Base-by-base conservation (phyloP, 2,329 filamentous ascomycete species). In the Daldinia sp. region DNA sequence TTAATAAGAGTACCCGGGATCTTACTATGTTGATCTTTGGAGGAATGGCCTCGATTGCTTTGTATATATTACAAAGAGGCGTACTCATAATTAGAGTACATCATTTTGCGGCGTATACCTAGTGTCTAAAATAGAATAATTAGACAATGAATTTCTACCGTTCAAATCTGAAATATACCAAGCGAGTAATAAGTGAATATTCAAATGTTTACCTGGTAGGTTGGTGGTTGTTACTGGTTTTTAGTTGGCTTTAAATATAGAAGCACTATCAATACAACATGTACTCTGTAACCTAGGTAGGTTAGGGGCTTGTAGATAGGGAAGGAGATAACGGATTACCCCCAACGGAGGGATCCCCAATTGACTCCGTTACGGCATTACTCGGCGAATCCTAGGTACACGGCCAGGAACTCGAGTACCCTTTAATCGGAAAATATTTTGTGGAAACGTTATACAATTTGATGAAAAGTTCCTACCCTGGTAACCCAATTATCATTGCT, bases 291-390 rank as follows among this genome's bases (percentile, higher is more conserved):
- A n/a, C n/a, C n/a, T n/a, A n/a, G n/a, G n/a, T n/a, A n/a, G n/a
- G n/a, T n/a, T n/a, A n/a, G 21, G 21, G 21, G 11, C 5, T n/a
- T 7, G n/a, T 43, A 6, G 21, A 15, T 43, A 43, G 3, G 6
- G 21, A 45, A 13, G 39, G 39, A 45, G 39, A 45, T 45, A 45
- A 15, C 59, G 59, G 59, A 62, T 54, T 62, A 58, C 59, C 59
- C 71, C 71, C 70, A 72, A 72, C 71, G 66, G 69, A 69, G 63
- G 37, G 63, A 52, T 59, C 63, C 64, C 58, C 55, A 55, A 59
- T 53, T 48, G 51, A 48, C 15, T 67, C 64, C 64, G 64, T 52
- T 30, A 43, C 35, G 35, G 58, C 29, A 25, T 50, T 37, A 25
- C 32, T 35, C 30, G 32, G 32, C 30, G 13, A 37, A 34, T 51